Percentiles rank a stretch among this genome's conserved stretches.
Evolutionary conservation across 768 basidiomycete genomes (phyloP).

Genomic region (Pulveroboletus sp.): DNA sequence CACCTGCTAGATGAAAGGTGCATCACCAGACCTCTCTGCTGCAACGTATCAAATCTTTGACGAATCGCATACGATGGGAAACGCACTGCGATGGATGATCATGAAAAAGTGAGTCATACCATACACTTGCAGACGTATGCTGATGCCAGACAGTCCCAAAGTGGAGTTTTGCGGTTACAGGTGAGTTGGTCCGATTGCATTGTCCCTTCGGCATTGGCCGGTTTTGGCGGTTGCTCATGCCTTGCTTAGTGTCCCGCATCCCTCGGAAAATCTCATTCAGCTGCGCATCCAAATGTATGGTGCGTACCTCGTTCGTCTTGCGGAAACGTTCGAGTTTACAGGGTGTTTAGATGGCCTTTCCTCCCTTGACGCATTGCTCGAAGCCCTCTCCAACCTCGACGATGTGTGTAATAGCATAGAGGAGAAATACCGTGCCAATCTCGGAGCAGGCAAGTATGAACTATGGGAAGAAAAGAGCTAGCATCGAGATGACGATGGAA

Average conservation of each 20-base stretch:
- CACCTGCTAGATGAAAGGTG: conserved; percentile 73
- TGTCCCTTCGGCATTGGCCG: conserved; percentile 6
- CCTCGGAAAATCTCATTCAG: conserved; percentile 95
- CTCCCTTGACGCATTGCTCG: conserved; percentile 74
- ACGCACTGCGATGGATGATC: conserved; percentile 93
- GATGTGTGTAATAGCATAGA: conserved; percentile 70
- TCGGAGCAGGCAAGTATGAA: conserved; percentile 54
- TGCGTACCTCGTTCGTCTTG: conserved; percentile 41
- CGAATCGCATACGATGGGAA: conserved; percentile 96
- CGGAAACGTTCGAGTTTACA: background rate
- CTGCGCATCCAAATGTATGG: conserved; percentile 99
- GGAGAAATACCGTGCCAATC: conserved; percentile 60
- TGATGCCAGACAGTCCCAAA: conserved; percentile 67
- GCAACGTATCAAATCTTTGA: conserved; percentile 91
- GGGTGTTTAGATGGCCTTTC: conserved; percentile 73
- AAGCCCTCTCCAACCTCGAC: conserved; percentile 76
- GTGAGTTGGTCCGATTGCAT: conserved; percentile 40
- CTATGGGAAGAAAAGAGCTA: conserved; percentile 70
- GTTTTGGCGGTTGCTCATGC: background rate
- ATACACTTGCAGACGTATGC: background rate
- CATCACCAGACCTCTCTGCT: conserved; percentile 75
- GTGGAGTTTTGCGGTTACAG: conserved; percentile 99
- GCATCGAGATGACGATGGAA: conserved; percentile 1
- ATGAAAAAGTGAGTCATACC: conserved; percentile 87
- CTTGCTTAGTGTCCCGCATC: conserved; percentile 64